Evolutionary conservation across 805 yeast species (phyloP), one percentile per base, ranked within the genome.

Genomic region (Kodamaea leandrae): DNA sequence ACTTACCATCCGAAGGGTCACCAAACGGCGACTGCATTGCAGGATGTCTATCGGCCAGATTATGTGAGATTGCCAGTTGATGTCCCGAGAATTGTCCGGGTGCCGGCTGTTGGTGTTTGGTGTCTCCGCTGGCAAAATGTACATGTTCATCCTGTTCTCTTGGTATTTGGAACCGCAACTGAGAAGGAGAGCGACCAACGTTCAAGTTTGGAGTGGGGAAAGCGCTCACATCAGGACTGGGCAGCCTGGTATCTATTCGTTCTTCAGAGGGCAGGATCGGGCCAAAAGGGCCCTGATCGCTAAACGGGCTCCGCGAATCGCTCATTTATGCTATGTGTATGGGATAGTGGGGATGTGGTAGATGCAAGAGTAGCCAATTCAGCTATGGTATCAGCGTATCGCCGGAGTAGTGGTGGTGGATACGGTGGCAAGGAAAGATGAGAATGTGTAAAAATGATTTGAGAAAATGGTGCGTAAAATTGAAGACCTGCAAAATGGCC

Each of bases 301-400:
- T 30, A 21, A 30, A 30, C 19, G 33, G 33, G 33, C 33, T 30
- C 13, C 33, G 12, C n/a, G 21, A 15, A 30, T 30, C 33, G 33
- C 33, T 30, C 33, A 30, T 30, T 6, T 16, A 13, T 17, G 21
- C 9, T 21, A 21, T 21, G 9, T 21, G 24, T 21, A 21, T 6
- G 24, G 24, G 24, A 9, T 9, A 7, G 24, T 21, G 9, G 9
- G 24, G 9, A 7, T 21, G 24, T 7, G 9, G n/a, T n/a, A n/a
- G n/a, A n/a, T n/a, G n/a, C n/a, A n/a, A n/a, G n/a, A n/a, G n/a
- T n/a, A n/a, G n/a, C n/a, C n/a, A n/a, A n/a, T n/a, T n/a, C n/a
- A n/a, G n/a, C n/a, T n/a, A n/a, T n/a, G n/a, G n/a, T n/a, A n/a
- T n/a, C n/a, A n/a, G n/a, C n/a, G n/a, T n/a, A n/a, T n/a, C n/a